Evolutionary conservation across 345 rosid species (phyloP), one percentile per base, ranked within the genome.

Genomic region (Isatis tinctoria): DNA sequence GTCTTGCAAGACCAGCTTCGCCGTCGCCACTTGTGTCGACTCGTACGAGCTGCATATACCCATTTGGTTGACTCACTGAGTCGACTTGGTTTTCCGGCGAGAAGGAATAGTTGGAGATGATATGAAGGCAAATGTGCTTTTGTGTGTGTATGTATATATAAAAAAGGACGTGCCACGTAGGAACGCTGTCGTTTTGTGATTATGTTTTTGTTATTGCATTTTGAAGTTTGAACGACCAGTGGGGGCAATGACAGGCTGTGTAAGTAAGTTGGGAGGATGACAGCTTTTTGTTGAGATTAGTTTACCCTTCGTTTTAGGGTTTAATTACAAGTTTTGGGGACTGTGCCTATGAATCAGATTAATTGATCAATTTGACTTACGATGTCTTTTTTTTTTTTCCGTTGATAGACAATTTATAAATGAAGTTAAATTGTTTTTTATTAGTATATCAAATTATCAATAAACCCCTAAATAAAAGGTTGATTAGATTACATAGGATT

Each of bases 41-140:
- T 91, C 92, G 60, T 88, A 83, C 6, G 98, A 94, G 70, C 79
- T 86, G 84, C 97, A 91, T 36, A 87, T 85, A 12, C 98, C 98
- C 98, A 94, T 94, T 27, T 30, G 14, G 3, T 36, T 45, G 69
- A 32, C 52, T 56, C 78, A 43, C 22, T 35, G 60, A 63, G 78
- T 45, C 67, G 54, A 37, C 43, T 49, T 58, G 64, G 40, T 56
- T 57, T 22, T 43, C 54, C 8, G 66, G 51, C 28, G 0, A 41
- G 36, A 14, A 2, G n/a, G 14, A 35, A 41, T 61, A 41, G 67
- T 76, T 20, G 24, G 72, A 26, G 48, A 33, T 24, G 61, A 1
- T 28, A 40, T 47, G 62, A 67, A 53, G 26, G 0, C 51, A 49
- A 3, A 36, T 27, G 60, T 16, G 67, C 2, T 45, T 52, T 18